Base-by-base conservation (phyloP, 371 early-diverging fungal genomes). In the Mortierella sp. region DNA sequence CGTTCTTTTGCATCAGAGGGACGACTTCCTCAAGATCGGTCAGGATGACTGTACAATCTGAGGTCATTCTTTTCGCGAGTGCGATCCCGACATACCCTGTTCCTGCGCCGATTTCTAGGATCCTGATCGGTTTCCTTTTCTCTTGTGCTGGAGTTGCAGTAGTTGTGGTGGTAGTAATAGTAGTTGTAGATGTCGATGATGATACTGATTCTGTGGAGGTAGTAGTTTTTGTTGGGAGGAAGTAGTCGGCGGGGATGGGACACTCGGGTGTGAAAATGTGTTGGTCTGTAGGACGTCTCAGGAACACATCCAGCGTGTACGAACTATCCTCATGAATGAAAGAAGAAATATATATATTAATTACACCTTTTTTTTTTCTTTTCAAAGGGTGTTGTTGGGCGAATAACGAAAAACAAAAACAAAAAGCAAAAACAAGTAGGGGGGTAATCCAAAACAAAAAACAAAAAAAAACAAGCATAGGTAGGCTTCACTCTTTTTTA, bases 61-160 rank as follows among this genome's bases (percentile, higher is more conserved):
- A 55, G 16, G 73, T 34, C 8, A 93, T 60, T 11, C 84, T 84
- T 4, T 90, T 88, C 8, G 93, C 93, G 34, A 93, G 77, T 9
- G 90, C 89, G 34, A 93, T 91, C 1, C 92, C 92, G 7, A 90
- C 91, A 73, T 92, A 93, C 11, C 93, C 93, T 28, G 92, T 92
- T 13, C 93, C 93, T 26, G 93, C 92, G 42, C 86, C 86, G 52
- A 85, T 54, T 48, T 85, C 86, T 13, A 85, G 3, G 42, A 85
- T 80, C 52, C 78, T 48, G 76, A 82, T 82, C 11, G 74, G 74
- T 24, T 28, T 68, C 68, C 34, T 68, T 24, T 68, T 11, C 24
- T 21, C 58, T 14, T 47, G 44, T 70, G 48, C 47, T 3, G 24
- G 47, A 47, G 13, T 16, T 58, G 42, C 42, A 38, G 42, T 38